These are phyloP conservation scores for Lumnitzera littorea DNA, from an alignment of 345 rosid species.

Conservation along the genomic window DNA sequence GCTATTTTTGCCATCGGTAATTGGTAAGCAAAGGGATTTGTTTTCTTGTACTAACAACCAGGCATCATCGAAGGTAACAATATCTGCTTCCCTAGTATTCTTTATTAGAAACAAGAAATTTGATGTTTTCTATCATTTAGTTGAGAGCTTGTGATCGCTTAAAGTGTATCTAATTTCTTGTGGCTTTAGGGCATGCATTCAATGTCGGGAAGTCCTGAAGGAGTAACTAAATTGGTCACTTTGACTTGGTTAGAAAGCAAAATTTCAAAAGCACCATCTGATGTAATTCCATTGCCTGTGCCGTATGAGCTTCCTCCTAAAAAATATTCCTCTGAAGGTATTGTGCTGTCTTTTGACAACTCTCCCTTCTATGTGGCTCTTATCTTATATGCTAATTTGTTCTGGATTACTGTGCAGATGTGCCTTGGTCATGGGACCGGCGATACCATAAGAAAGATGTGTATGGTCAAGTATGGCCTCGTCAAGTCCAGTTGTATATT, in stretches of 20 bases:
- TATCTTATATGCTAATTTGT: not conserved
- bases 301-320: constrained; percentile 81
- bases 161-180: not conserved
- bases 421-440: constrained; percentile 96
- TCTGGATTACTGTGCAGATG: constrained; percentile 35
- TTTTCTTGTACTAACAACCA: constrained; percentile 57
- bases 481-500: constrained; percentile 27
- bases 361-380: not conserved
- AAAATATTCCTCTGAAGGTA: constrained; percentile 70
- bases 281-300: constrained; percentile 55
- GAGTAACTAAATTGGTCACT: constrained; percentile 49
- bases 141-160: not conserved
- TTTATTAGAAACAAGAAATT: not conserved
- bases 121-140: not conserved
- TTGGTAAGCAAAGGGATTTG: constrained; percentile 16
- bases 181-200: constrained; percentile 18
- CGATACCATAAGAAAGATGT: constrained; percentile 66
- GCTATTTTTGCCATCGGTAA: constrained; percentile 50
- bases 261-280: constrained; percentile 21
- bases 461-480: constrained; percentile 81
- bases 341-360: not conserved
- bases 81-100: not conserved
- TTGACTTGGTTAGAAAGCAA: constrained; percentile 47
- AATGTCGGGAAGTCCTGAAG: constrained; percentile 15
- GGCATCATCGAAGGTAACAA: constrained; percentile 26